Percentiles rank a stretch among this genome's conserved stretches.
Conservation (phyloP, 2,329 filamentous ascomycete genomes). For the Blastomyces emzantsi region DNA sequence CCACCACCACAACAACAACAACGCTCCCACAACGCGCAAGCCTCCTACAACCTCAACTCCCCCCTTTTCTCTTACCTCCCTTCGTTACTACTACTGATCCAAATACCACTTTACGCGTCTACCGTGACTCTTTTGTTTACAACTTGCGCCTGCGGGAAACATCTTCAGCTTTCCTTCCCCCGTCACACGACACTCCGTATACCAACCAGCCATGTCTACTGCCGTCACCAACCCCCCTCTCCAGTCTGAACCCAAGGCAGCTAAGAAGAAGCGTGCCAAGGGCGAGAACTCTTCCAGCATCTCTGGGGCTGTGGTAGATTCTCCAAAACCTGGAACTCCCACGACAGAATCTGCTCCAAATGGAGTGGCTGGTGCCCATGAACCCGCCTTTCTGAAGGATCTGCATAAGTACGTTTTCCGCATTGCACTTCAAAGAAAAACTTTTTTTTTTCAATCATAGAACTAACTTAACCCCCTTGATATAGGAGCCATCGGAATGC, state of each 20-base stretch:
- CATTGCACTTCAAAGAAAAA: background rate
- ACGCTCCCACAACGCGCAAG: background rate
- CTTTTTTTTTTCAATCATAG: constrained; percentile 11
- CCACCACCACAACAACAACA: background rate
- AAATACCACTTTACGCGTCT: constrained; percentile 8
- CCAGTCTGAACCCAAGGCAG: constrained; percentile 55
- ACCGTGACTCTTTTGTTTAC: constrained; percentile 12
- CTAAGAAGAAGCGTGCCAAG: constrained; percentile 54
- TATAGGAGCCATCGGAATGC: constrained; percentile 78
- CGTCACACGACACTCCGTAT: constrained; percentile 13
- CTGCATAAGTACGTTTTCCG: constrained; percentile 67
- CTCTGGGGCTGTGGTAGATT: constrained; percentile 38
- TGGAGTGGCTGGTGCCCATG: constrained; percentile 50
- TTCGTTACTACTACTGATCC: constrained; percentile 2
- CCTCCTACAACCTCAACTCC: constrained; percentile 16
- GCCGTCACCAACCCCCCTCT: constrained; percentile 55
- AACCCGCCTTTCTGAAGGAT: constrained; percentile 77
- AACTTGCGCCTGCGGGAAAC: background rate
- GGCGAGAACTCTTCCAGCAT: constrained; percentile 41
- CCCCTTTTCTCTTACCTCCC: constrained; percentile 6
- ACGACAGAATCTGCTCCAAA: constrained; percentile 43
- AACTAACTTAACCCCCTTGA: constrained; percentile 9
- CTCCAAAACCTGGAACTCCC: constrained; percentile 21
- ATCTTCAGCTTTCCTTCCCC: constrained; percentile 11
- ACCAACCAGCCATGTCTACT: constrained; percentile 48